Evolutionary conservation across 176 grass and related monocot species (phyloP), one percentile per base, ranked within the genome.

Genomic region (Miscanthus lutarioriparius): DNA sequence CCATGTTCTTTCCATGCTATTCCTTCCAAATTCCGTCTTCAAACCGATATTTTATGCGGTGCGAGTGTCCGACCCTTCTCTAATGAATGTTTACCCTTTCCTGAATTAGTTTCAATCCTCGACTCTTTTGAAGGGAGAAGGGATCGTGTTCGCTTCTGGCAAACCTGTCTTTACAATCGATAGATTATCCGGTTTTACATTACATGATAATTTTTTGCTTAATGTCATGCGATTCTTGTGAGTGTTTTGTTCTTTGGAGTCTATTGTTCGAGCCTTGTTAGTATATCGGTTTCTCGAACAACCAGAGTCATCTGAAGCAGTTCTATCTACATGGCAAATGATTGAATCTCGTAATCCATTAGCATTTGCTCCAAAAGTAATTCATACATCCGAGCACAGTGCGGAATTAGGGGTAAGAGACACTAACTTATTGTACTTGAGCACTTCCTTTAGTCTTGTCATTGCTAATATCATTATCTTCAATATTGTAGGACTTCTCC

Each of bases 311-410:
- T 77, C 87, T 76, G 91, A 96, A 78, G 92, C 75, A 63, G 96
- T 99, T 82, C 86, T 99, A 65, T 80, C 91, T 44, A 99, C 91
- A 68, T 91, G 93, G 23, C 89, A 96, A 81, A 91, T 94, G 86
- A 99, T 96, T 43, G 96, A 99, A 82, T 96, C 94, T 72, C 91
- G 96, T 32, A 99, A 99, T 92, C 96, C 96, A 76, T 90, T 99
- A 86, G 96, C 96, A 87, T 99, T 99, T 87, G 96, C 93, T 73
- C 96, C 96, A 36, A 99, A 96, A 99, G 96, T 99, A 54, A 94
- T 96, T 70, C 88, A 70, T 19, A 67, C 96, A 87, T 89, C 90
- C 64, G 93, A 98, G 35, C 49, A 87, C 87, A 81, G 54, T 59
- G 86, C 85, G 67, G 96, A 98, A 67, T 76, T 83, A 80, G 86